phyloP scores from a whole-genome alignment of 495 filamentous ascomycete genomes.

The Cryomyces antarcticus region DNA sequence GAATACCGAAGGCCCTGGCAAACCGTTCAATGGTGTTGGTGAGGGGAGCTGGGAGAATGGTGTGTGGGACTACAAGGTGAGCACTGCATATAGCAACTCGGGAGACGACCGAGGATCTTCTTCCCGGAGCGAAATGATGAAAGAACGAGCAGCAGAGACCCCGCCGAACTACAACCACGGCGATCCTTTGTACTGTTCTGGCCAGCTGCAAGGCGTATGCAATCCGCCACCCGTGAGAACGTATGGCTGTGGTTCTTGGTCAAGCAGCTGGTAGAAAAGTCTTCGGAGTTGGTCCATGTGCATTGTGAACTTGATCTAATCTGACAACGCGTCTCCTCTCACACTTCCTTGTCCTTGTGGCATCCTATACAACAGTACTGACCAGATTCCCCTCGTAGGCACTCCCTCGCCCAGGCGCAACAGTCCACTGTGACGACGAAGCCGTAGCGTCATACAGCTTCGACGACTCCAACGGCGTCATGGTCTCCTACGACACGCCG shows the following conservation, averaged over 20 bases:
- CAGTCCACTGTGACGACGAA: slow-evolving; percentile 26
- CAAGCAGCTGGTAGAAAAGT: too few species aligned
- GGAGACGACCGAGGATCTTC: neutral
- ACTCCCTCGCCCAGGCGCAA: slow-evolving; percentile 28
- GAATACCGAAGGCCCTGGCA: slow-evolving; percentile 48
- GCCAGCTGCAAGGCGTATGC: too few species aligned
- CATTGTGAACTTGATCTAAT: too few species aligned
- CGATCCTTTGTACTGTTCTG: too few species aligned
- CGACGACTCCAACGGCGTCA: slow-evolving; percentile 30
- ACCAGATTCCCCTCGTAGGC: slow-evolving; percentile 12
- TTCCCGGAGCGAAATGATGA: neutral
- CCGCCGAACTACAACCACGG: too few species aligned
- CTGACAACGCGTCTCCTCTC: too few species aligned
- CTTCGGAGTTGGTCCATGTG: too few species aligned
- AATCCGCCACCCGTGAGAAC: too few species aligned
- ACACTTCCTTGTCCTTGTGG: too few species aligned
- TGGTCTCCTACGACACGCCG: slow-evolving; percentile 62
- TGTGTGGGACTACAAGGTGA: slow-evolving; percentile 49
- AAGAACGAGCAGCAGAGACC: neutral
- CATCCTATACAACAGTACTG: neutral
- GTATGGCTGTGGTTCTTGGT: too few species aligned
- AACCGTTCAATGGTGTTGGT: slow-evolving; percentile 45
- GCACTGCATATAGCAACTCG: neutral
- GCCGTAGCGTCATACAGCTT: slow-evolving; percentile 51
- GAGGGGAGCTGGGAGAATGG: slow-evolving; percentile 49